Percentiles rank a stretch among this genome's conserved stretches.
These are phyloP conservation scores for Paramecium caudatum DNA, from an alignment of 73 alveolate species.

Conservation along the genomic window DNA sequence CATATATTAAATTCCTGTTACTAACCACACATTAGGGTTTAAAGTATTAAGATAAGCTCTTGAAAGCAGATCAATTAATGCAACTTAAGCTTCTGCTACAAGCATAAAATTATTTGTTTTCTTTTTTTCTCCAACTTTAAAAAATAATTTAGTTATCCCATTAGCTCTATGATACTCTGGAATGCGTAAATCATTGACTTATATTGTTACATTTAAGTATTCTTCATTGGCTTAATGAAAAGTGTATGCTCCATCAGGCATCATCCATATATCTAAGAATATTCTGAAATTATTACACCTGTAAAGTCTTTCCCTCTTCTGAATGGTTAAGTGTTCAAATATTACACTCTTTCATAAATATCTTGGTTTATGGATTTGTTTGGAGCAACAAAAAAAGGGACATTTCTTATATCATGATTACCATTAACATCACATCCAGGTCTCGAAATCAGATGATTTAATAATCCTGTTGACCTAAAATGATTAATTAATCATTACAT, in stretches of 20 bases:
- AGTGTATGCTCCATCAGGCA: conserved; percentile 98
- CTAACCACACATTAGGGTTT: conserved; percentile 86
- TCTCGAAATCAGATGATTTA: conserved; percentile 68
- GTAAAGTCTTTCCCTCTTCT: conserved; percentile 77
- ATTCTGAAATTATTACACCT: too few relatives aligned
- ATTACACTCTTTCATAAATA: conserved; percentile 85
- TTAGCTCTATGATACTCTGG: conserved; percentile 96
- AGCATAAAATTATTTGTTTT: conserved; percentile 37
- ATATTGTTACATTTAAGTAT: conserved; percentile 84
- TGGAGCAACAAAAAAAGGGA: conserved; percentile 72
- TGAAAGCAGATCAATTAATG: conserved; percentile 86
- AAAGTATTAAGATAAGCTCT: conserved; percentile 91
- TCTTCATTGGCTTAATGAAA: conserved; percentile 84
- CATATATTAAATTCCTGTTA: conserved; percentile 93
- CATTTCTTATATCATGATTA: conserved; percentile 53
- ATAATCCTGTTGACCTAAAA: conserved; percentile 36
- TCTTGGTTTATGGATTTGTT: conserved; percentile 87
- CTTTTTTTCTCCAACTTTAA: conserved; percentile 79
- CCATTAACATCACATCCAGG: conserved; percentile 78
- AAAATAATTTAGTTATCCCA: conserved; percentile 93
- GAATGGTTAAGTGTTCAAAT: conserved; percentile 83
- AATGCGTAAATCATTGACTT: conserved; percentile 91
- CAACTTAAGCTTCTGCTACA: conserved; percentile 85
- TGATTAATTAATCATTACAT: not conserved
- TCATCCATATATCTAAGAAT: conserved; percentile 73